Base-by-base conservation (phyloP, 805 yeast genomes). In the Candida patagonica region DNA sequence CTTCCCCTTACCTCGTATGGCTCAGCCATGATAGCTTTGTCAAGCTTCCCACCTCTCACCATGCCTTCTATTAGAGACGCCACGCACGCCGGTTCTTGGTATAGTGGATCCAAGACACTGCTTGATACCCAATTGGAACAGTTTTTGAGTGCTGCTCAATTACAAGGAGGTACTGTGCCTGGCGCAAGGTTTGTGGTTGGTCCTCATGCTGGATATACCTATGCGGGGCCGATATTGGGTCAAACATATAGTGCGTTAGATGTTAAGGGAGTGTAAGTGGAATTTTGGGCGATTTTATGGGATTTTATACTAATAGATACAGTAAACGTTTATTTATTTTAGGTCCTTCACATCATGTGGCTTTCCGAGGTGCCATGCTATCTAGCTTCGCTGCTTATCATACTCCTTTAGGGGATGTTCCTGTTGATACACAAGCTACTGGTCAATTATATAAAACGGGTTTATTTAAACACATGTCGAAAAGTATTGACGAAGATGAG, bases 271-370 rank as follows among this genome's bases (percentile, higher is more conserved):
- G 68, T 69, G 63, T 47, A 37, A 33, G 58, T 44, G 8, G 12
- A 23, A 10, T 21, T n/a, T n/a, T 23, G n/a, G 13, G 16, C 10
- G 12, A 4, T 4, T 15, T 12, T 17, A 8, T 32, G 9, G 20
- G n/a, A 9, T n/a, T n/a, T n/a, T n/a, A n/a, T n/a, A n/a, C n/a
- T n/a, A n/a, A n/a, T n/a, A 16, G 31, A 5, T 30, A 30, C 21
- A 64, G 70, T 15, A 70, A 75, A 48, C 66, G 89, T 15, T 73
- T 92, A 1, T 83, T 92, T 49, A 65, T 92, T 1, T 57, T 92
- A 55, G 96, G 97, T 0, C 98, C 98, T 0, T 82, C 95, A 0
- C 98, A 92, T 56, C 94, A 84, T 58, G 79, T 82, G 6, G 88
- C 80, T 56, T 85, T 82, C 62, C 66, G 66, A 42, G 78, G 80